phyloP scores from a whole-genome alignment of 2,329 filamentous ascomycete species.

The Cadophora gregata region DNA sequence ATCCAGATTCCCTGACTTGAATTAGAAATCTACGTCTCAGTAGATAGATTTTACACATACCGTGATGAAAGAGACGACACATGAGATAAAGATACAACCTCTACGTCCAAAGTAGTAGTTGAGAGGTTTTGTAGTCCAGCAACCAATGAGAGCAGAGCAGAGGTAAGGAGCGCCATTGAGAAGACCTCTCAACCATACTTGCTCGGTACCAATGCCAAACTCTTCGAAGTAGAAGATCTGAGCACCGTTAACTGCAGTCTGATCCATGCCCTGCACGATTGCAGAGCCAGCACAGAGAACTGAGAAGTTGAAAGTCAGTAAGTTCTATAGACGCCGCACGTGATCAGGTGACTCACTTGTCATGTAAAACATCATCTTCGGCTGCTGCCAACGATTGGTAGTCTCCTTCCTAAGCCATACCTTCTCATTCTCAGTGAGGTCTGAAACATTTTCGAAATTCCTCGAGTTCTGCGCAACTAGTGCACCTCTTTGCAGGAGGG shows the following conservation, averaged over 20 bases:
- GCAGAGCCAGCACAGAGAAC: slow-evolving; percentile 28
- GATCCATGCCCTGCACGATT: slow-evolving; percentile 55
- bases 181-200: slow-evolving; percentile 62
- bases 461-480: slow-evolving; percentile 74
- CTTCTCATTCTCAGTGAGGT: slow-evolving; percentile 65
- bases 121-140: slow-evolving; percentile 54
- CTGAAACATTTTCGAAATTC: slow-evolving; percentile 65
- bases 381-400: slow-evolving; percentile 71
- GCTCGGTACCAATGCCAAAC: slow-evolving; percentile 39
- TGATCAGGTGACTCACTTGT: slow-evolving; percentile 42
- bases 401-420: slow-evolving; percentile 65
- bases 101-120: slow-evolving; percentile 73
- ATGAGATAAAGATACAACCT: slow-evolving; percentile 74
- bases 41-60: no score
- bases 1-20: slow-evolving; percentile 21
- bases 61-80: slow-evolving; percentile 67
- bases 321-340: background rate
- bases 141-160: slow-evolving; percentile 59
- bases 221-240: slow-evolving; percentile 64
- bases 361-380: slow-evolving; percentile 67
- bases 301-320: slow-evolving; percentile 4
- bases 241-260: slow-evolving; percentile 71
- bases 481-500: slow-evolving; percentile 70
- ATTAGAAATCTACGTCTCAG: no score
- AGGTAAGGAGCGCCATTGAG: slow-evolving; percentile 65